These are phyloP conservation scores for Xylaria polymorpha DNA, from an alignment of 2,329 filamentous ascomycete genomes.

Conservation along the genomic window DNA sequence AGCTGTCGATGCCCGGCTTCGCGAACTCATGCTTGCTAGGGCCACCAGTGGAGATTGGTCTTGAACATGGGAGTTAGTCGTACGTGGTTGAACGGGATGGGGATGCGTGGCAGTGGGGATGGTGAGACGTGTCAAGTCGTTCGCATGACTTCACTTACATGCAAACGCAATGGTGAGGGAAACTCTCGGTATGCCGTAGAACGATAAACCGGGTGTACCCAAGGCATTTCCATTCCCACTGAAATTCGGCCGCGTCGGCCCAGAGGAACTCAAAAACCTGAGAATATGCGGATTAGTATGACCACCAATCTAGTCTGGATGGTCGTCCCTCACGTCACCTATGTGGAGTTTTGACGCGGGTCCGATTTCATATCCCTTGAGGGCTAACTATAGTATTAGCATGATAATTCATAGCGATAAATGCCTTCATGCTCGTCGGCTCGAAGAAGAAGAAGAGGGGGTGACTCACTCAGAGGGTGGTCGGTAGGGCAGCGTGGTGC, in stretches of 20 bases:
- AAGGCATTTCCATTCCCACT: slow-evolving; percentile 55
- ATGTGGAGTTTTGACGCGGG: slow-evolving; percentile 51
- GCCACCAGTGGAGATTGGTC: slow-evolving; percentile 51
- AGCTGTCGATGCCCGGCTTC: slow-evolving; percentile 53
- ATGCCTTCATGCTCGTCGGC: slow-evolving; percentile 2
- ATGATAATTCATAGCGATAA: slow-evolving; percentile 3
- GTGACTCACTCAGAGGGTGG: slow-evolving; percentile 50
- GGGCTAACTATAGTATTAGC: slow-evolving; percentile 42
- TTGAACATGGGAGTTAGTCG: slow-evolving; percentile 41
- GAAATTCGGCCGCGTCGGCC: slow-evolving; percentile 52
- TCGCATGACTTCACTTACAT: slow-evolving; percentile 49
- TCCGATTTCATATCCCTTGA: slow-evolving; percentile 53
- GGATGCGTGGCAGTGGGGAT: slow-evolving; percentile 9
- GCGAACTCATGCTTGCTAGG: slow-evolving; percentile 51
- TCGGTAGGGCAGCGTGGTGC: slow-evolving; percentile 46
- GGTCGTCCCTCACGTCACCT: slow-evolving; percentile 50
- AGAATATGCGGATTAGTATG: slow-evolving; percentile 27
- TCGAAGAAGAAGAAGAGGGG: neutral
- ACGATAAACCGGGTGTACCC: slow-evolving; percentile 54
- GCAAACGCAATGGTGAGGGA: slow-evolving; percentile 52
- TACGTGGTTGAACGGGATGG: neutral
- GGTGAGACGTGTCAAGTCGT: slow-evolving; percentile 5
- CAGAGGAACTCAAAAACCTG: slow-evolving; percentile 55
- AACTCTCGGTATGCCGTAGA: slow-evolving; percentile 52
- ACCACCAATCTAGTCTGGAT: neutral